Evolutionary conservation across 495 filamentous ascomycete genomes (phyloP).

Genomic region (Talaromyces ruber): DNA sequence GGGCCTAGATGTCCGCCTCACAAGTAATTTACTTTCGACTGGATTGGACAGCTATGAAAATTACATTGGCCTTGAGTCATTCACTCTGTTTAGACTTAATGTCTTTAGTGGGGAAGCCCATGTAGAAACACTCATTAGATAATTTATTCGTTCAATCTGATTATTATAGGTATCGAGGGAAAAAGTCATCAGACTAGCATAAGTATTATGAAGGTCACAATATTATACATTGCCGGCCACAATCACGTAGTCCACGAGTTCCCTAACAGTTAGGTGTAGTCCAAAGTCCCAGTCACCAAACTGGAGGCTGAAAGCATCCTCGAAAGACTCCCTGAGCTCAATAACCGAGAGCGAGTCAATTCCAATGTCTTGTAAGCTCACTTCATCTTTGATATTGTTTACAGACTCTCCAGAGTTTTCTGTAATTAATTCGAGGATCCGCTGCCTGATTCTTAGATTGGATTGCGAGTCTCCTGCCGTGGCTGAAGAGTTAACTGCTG

Average conservation of each 20-base stretch:
- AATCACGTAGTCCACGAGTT: neutral
- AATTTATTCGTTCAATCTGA: neutral
- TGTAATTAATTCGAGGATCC: slow-evolving; percentile 4
- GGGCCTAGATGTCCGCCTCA: no score
- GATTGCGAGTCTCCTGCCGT: neutral
- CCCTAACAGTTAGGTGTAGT: neutral
- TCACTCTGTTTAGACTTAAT: neutral
- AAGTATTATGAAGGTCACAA: neutral
- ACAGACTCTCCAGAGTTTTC: slow-evolving; percentile 11
- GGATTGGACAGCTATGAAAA: no score
- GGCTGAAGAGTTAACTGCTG: neutral
- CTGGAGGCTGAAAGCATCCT: slow-evolving; percentile 8
- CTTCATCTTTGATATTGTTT: slow-evolving; percentile 1
- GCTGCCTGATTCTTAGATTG: neutral
- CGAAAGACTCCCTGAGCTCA: slow-evolving; percentile 12
- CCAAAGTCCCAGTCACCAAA: slow-evolving; percentile 11
- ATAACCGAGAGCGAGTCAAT: slow-evolving; percentile 14
- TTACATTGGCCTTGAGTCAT: no score
- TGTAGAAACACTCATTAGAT: neutral
- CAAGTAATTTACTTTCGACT: no score
- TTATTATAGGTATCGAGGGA: neutral
- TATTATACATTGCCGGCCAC: neutral
- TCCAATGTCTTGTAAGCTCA: slow-evolving; percentile 10
- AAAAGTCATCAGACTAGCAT: neutral
- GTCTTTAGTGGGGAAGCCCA: neutral